These are phyloP conservation scores for Neurospora sublineolata DNA, from an alignment of 495 filamentous ascomycete genomes.

Conservation along the genomic window DNA sequence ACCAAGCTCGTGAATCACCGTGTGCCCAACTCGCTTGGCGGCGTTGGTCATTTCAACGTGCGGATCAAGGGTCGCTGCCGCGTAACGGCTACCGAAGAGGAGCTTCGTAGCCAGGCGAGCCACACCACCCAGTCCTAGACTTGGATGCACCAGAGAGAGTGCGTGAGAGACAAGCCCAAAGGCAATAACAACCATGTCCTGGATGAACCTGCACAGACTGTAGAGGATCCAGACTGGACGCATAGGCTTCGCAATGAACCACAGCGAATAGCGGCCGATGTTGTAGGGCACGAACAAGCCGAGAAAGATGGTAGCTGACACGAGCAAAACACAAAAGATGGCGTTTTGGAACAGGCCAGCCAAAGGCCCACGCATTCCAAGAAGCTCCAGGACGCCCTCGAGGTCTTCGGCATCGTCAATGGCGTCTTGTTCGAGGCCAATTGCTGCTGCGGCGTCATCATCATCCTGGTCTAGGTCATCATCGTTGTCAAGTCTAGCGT, in stretches of 20 bases:
- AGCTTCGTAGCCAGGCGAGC: constrained; percentile 4
- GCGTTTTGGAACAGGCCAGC: constrained; percentile 85
- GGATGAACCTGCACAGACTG: constrained; percentile 55
- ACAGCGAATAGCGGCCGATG: constrained; percentile 70
- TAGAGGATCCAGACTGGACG: constrained; percentile 61
- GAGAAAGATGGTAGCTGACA: constrained; percentile 70
- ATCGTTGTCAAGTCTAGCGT: constrained; percentile 7
- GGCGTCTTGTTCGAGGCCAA: constrained; percentile 36
- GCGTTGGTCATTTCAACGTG: constrained; percentile 9
- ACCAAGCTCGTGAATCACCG: constrained; percentile 27
- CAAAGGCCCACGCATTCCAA: constrained; percentile 91
- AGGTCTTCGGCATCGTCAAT: constrained; percentile 87
- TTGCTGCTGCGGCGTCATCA: constrained; percentile 26
- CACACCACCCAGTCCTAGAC: neutral
- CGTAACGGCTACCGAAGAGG: constrained; percentile 13
- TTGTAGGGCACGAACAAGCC: constrained; percentile 89
- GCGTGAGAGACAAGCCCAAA: constrained; percentile 13
- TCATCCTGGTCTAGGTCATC: constrained; percentile 33
- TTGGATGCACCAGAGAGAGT: neutral
- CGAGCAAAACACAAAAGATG: constrained; percentile 82
- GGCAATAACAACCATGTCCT: constrained; percentile 35
- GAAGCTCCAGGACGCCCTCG: constrained; percentile 92
- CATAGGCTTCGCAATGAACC: constrained; percentile 67
- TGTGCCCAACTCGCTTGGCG: constrained; percentile 25
- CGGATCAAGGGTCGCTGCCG: constrained; percentile 2